Base-by-base conservation (phyloP, 805 yeast genomes). In the Yarrowia porcina region DNA sequence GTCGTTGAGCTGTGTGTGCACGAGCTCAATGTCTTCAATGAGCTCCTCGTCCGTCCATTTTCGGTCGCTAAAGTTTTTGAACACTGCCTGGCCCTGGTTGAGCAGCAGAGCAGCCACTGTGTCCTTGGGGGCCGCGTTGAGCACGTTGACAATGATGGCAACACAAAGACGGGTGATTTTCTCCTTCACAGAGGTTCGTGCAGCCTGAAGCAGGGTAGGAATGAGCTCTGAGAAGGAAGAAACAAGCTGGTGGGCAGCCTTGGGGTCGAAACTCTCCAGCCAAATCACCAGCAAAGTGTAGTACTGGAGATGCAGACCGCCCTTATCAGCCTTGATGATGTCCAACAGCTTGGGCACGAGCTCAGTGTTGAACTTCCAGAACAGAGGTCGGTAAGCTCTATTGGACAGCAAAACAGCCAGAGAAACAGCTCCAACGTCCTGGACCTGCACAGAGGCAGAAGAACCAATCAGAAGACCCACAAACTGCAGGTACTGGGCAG, bases 31-130 rank as follows among this genome's bases (percentile, higher is more conserved):
- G 73, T 91, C 97, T 18, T 77, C 78, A 50, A 88, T 83, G 69
- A 94, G 82, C 73, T 94, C 99, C 66, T 90, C 94, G 73, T 94
- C 99, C 6, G 96, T 88, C 87, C 96, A 92, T 75, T 94, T 94
- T 70, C 98, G 81, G 65, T 89, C 93, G 67, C 85, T 82, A 69
- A 94, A 81, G 64, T 86, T 83, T 68, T 82, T 83, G 64, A 90
- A 77, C 9, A 84, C 81, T 61, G 86, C 82, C 64, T 89, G 79
- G 2, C 96, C 94, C 68, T 88, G 88, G 65, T 88, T 89, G 65
- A 89, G 82, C 66, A 90, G 79, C 35, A 88, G 73, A 45, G 90
- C 79, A 60, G 87, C 82, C 69, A 92, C 87, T 66, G 89, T 71
- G 32, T 70, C 68, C 60, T 69, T 67, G 7, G 77, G 74, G 7